phyloP scores from a whole-genome alignment of 1,139 yeast species.

The Geotrichum australiense region DNA sequence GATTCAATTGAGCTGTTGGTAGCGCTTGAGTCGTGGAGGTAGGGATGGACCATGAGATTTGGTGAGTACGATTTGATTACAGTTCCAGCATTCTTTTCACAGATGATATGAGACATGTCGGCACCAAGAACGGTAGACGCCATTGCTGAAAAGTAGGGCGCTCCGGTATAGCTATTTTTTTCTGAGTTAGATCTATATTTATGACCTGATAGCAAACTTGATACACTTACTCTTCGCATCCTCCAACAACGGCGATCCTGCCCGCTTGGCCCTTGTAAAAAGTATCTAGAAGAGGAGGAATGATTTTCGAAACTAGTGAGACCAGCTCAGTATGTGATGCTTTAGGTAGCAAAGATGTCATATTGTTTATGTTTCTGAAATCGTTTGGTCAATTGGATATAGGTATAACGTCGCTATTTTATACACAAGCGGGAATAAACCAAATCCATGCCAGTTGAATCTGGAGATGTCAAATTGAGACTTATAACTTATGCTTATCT shows the following conservation, averaged over 20 bases:
- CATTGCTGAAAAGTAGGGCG: constrained; percentile 85
- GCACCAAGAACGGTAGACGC: constrained; percentile 82
- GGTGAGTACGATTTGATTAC: constrained; percentile 87
- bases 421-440: too few species aligned
- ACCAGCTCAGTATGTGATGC: constrained; percentile 20
- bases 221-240: constrained; percentile 63
- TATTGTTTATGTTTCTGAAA: neutral
- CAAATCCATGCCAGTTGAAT: too few species aligned
- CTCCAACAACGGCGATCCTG: constrained; percentile 80
- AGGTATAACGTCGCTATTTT: too few species aligned
- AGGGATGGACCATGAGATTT: constrained; percentile 94
- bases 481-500: too few species aligned
- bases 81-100: constrained; percentile 70
- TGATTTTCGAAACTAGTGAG: constrained; percentile 40
- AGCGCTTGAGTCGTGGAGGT: constrained; percentile 39
- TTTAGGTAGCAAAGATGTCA: constrained; percentile 5
- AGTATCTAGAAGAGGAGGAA: constrained; percentile 69
- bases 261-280: constrained; percentile 96
- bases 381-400: too few species aligned
- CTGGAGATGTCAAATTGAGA: too few species aligned
- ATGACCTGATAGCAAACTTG: neutral
- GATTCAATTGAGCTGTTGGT: constrained; percentile 20
- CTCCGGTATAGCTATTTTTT: constrained; percentile 85
- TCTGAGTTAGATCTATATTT: neutral
- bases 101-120: constrained; percentile 80